Evolutionary conservation across 129 eudicot species (phyloP).

Genomic region (Flaveria sonorensis): DNA sequence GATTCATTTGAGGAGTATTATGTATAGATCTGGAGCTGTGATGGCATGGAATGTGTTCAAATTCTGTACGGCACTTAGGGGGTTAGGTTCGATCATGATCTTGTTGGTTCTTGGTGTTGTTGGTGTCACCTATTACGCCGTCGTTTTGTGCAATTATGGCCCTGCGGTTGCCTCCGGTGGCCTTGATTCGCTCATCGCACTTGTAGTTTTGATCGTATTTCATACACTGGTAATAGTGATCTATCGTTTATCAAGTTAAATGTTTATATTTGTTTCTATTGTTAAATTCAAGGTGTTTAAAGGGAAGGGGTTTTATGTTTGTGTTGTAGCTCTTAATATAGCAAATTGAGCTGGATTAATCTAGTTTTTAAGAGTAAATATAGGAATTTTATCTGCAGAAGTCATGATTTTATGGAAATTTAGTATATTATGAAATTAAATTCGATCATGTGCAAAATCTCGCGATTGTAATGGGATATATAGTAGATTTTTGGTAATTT

Average conservation of each 20-base stretch:
- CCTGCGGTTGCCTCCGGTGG: conserved; percentile 76
- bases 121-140: conserved; percentile 92
- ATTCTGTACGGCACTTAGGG: conserved; percentile 87
- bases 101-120: conserved; percentile 86
- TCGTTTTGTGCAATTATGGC: conserved; percentile 78
- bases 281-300: background rate
- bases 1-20: conserved; percentile 28
- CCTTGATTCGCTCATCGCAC: conserved; percentile 63
- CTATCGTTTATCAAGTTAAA: background rate
- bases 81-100: conserved; percentile 97
- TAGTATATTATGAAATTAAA: background rate
- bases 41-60: conserved; percentile 99
- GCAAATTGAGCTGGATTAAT: conserved; percentile 10
- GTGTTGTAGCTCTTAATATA: conserved; percentile 1
- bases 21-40: conserved; percentile 95
- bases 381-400: conserved; percentile 4
- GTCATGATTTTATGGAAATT: conserved; percentile 2
- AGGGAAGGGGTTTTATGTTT: too few species aligned
- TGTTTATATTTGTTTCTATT: background rate
- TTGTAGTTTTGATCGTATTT: conserved; percentile 61
- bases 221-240: conserved; percentile 60
- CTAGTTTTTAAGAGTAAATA: background rate
- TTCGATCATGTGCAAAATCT: background rate
- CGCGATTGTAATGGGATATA: conserved; percentile 5
- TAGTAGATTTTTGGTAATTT: conserved; percentile 29